Percentiles rank a stretch among this genome's conserved stretches.
These are phyloP conservation scores for Sclerotinia minor DNA, from an alignment of 2,329 filamentous ascomycete genomes.

Conservation along the genomic window DNA sequence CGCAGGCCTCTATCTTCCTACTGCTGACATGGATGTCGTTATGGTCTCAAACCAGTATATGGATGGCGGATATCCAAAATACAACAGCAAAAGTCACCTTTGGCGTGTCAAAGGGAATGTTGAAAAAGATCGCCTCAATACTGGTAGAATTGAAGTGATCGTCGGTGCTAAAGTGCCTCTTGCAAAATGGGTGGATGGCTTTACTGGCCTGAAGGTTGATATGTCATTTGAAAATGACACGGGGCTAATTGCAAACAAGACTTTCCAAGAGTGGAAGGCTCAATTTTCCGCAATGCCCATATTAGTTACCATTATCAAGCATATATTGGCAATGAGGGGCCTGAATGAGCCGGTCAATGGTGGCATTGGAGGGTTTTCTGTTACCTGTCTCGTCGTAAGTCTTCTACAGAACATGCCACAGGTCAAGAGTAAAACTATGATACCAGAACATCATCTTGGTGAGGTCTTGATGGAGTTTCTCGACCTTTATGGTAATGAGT, in stretches of 20 bases:
- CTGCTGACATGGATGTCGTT: slow-evolving; percentile 93
- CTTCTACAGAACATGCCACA: slow-evolving; percentile 79
- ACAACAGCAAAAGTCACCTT: slow-evolving; percentile 45
- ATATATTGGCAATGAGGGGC: slow-evolving; percentile 84
- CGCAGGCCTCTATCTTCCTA: slow-evolving; percentile 71
- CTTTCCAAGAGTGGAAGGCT: slow-evolving; percentile 76
- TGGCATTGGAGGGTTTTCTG: slow-evolving; percentile 89
- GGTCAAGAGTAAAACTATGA: slow-evolving; percentile 60
- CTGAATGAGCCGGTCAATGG: slow-evolving; percentile 90
- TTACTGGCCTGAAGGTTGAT: slow-evolving; percentile 82
- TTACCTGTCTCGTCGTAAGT: slow-evolving; percentile 90
- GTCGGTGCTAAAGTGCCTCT: slow-evolving; percentile 80
- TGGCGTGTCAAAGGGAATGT: slow-evolving; percentile 64
- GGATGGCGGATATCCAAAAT: slow-evolving; percentile 50
- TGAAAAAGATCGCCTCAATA: slow-evolving; percentile 55
- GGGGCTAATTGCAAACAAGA: slow-evolving; percentile 76
- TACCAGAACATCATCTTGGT: slow-evolving; percentile 68
- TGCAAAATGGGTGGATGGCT: slow-evolving; percentile 81
- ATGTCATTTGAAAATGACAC: slow-evolving; percentile 92
- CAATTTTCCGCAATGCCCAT: slow-evolving; percentile 83
- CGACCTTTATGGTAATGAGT: slow-evolving; percentile 81
- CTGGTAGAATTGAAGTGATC: slow-evolving; percentile 67
- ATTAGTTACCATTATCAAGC: slow-evolving; percentile 85
- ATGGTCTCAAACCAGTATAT: slow-evolving; percentile 65
- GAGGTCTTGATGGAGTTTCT: slow-evolving; percentile 85